phyloP scores from a whole-genome alignment of 176 grass and related monocot species.

The Juncus inflexus region DNA sequence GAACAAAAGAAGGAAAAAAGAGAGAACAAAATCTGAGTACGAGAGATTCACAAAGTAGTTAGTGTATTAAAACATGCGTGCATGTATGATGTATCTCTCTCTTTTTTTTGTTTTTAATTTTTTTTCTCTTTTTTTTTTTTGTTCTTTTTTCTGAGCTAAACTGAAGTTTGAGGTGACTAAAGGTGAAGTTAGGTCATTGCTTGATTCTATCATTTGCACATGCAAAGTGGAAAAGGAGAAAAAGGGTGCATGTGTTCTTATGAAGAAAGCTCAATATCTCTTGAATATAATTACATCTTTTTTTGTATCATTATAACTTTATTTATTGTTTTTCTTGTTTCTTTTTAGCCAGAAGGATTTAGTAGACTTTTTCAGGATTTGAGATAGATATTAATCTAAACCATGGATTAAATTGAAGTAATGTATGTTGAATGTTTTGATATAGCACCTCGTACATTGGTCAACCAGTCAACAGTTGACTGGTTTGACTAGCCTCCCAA shows the following conservation, averaged over 20 bases:
- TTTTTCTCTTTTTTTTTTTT: conserved; percentile 32
- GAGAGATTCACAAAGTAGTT: conserved; percentile 14
- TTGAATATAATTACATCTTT: conserved; percentile 36
- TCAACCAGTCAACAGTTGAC: too few species aligned
- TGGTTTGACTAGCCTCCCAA: too few species aligned
- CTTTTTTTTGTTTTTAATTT: conserved; percentile 37
- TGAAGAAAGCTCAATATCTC: conserved; percentile 43
- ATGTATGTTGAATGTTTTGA: too few species aligned
- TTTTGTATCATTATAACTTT: conserved; percentile 21
- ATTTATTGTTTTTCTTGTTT: conserved; percentile 23
- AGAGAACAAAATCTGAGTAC: conserved; percentile 26
- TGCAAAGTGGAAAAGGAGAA: conserved; percentile 69
- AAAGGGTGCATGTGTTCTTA: conserved; percentile 57
- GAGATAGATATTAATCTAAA: too few species aligned
- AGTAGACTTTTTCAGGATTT: conserved; percentile 10
- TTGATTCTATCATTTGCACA: conserved; percentile 55
- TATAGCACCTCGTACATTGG: too few species aligned
- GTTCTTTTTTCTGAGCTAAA: conserved; percentile 14
- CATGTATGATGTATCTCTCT: conserved; percentile 19
- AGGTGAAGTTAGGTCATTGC: conserved; percentile 35
- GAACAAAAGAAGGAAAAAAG: conserved; percentile 29
- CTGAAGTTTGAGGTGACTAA: conserved; percentile 28
- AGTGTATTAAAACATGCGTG: conserved; percentile 16
- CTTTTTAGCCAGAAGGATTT: conserved; percentile 25
- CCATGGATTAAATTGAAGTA: too few species aligned